A percentile compares a stretch with the other conserved stretches of the same genome.
Conservation (phyloP, 2,329 filamentous ascomycete species). For the Aureobasidium uvarum region DNA sequence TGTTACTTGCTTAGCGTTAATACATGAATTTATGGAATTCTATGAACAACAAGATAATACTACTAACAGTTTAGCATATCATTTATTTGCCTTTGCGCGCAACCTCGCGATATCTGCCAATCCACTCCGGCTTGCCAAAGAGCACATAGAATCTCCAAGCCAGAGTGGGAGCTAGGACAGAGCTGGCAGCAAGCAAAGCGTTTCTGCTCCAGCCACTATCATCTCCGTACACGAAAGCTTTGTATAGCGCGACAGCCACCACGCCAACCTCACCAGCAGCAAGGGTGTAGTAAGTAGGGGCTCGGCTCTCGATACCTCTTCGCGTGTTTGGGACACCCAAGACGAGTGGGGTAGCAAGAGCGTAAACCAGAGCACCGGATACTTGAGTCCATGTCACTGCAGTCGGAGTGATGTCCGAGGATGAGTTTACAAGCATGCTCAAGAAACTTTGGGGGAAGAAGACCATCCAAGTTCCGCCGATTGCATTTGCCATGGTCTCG, state of each 20-base stretch:
- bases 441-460: slow-evolving; percentile 3
- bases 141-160: slow-evolving; percentile 18
- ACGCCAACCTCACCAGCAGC: slow-evolving; percentile 8
- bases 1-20: neutral
- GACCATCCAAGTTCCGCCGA: slow-evolving; percentile 23
- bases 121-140: slow-evolving; percentile 17
- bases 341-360: slow-evolving; percentile 10
- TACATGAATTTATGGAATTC: no score
- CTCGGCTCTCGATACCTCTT: slow-evolving; percentile 17
- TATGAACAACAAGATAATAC: no score
- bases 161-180: neutral
- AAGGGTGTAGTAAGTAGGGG: slow-evolving; percentile 4
- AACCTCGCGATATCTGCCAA: slow-evolving; percentile 13
- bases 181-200: neutral
- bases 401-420: neutral
- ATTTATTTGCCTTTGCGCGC: neutral
- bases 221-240: slow-evolving; percentile 5
- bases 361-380: slow-evolving; percentile 6
- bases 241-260: slow-evolving; percentile 7
- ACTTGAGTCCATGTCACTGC: slow-evolving; percentile 15
- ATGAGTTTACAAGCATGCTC: slow-evolving; percentile 5
- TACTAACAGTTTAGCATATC: neutral
- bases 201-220: slow-evolving; percentile 5
- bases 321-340: neutral
- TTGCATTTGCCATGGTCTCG: slow-evolving; percentile 3